Base-by-base conservation (phyloP, 1,139 yeast genomes). In the Protomyces gravidus region DNA sequence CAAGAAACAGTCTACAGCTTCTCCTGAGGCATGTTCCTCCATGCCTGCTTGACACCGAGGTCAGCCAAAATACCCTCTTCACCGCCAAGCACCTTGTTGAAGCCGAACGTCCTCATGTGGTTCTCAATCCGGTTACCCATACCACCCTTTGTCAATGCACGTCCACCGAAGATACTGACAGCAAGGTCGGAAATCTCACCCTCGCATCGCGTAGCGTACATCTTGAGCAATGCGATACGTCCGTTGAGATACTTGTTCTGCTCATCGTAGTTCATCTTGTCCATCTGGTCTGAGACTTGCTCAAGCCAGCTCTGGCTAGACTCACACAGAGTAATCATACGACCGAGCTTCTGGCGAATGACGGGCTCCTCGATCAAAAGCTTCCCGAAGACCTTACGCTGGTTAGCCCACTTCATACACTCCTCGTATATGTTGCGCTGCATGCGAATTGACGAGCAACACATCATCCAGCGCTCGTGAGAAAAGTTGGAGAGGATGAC, bases 41-140 rank as follows among this genome's bases (percentile, higher is more conserved):
- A 36, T 21, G 57, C 49, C 27, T 52, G 50, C 33, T 48, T 47
- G 15, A 75, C 72, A 21, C 76, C 68, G 56, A 75, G 68, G 57
- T 75, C 78, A 36, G 75, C 68, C 78, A 75, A 73, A 61, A 75
- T 75, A 65, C 75, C 78, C 65, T 75, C 78, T 17, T 77, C 74
- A 5, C 78, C 78, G 47, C 78, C 78, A 13, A 78, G 78, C 58
- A 75, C 75, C 32, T 77, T 76, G 62, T 72, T 72, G 13, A 78
- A 77, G 26, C 77, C 70, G 32, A 74, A 77, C 61, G 75, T 78
- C 46, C 78, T 67, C 68, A 74, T 75, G 42, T 75, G 66, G 13
- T 78, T 71, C 67, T 75, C 78, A 50, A 75, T 75, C 62, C 72
- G 72, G 42, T 74, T 77, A 49, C 76, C 78, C 64, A 70, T 73